Percentiles rank a stretch among this genome's conserved stretches.
phyloP scores from a whole-genome alignment of 805 yeast species.

The Candida bentonensis region DNA sequence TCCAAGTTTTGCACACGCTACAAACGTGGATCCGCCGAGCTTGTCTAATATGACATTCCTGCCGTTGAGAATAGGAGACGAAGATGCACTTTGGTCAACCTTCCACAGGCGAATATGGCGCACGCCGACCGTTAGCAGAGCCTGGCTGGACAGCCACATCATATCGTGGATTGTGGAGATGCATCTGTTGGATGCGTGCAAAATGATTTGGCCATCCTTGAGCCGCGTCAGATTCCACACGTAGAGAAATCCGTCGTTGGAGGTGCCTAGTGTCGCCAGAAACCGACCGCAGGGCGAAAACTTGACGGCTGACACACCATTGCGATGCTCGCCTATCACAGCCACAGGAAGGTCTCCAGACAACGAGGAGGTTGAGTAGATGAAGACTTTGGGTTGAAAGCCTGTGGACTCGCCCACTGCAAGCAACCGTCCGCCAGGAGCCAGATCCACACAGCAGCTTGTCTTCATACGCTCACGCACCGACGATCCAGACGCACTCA shows the following conservation, averaged over 20 bases:
- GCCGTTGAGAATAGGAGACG: conserved; percentile 34
- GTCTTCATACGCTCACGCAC: conserved; percentile 31
- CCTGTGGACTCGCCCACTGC: conserved; percentile 59
- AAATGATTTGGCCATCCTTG: conserved; percentile 18
- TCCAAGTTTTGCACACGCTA: conserved; percentile 24
- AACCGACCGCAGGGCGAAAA: conserved; percentile 46
- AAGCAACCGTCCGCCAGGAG: conserved; percentile 37
- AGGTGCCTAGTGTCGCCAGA: conserved; percentile 49
- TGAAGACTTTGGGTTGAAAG: conserved; percentile 47
- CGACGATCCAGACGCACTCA: conserved; percentile 18
- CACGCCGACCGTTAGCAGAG: conserved; percentile 43
- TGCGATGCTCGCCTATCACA: conserved; percentile 45
- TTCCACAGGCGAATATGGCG: conserved; percentile 54
- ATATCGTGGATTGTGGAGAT: conserved; percentile 43
- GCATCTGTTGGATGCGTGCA: conserved; percentile 46
- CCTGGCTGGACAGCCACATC: conserved; percentile 37
- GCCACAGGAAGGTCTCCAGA: conserved; percentile 36
- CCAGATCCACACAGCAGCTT: conserved; percentile 42
- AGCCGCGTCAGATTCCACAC: conserved; percentile 35
- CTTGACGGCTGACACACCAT: conserved; percentile 41
- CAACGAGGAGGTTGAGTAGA: conserved; percentile 40
- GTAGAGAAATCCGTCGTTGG: conserved; percentile 54
- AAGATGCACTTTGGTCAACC: conserved; percentile 19
- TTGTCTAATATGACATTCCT: conserved; percentile 43
- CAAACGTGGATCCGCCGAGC: conserved; percentile 36